Conservation (phyloP, 1,139 yeast genomes). For the Hanseniaspora gamundiae region DNA sequence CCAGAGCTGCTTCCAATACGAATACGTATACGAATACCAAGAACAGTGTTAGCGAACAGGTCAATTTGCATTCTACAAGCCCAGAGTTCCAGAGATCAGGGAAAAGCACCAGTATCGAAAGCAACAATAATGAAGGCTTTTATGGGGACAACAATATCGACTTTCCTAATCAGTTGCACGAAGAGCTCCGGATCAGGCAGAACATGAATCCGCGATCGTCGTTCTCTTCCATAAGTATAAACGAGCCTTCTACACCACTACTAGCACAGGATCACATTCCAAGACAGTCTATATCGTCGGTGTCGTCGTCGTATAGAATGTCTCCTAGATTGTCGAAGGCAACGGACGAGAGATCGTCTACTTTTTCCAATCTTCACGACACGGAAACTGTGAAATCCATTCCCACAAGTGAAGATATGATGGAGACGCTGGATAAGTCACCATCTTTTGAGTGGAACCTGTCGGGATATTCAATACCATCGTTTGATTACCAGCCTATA, state of each 20-base stretch:
- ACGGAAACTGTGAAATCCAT: slow-evolving; percentile 18
- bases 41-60: neutral
- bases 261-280: neutral
- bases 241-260: slow-evolving; percentile 12
- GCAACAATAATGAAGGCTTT: neutral
- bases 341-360: neutral
- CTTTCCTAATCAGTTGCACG: slow-evolving; percentile 18
- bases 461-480: no score
- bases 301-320: neutral
- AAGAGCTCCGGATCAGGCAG: slow-evolving; percentile 23
- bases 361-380: neutral
- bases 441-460: neutral
- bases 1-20: neutral
- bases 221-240: slow-evolving; percentile 19
- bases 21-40: neutral
- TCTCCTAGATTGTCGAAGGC: neutral
- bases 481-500: neutral
- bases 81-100: neutral
- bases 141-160: neutral
- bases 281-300: neutral
- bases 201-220: slow-evolving; percentile 25
- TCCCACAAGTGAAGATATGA: slow-evolving; percentile 15
- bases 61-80: neutral
- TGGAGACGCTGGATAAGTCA: slow-evolving; percentile 11
- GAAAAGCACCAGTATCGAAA: neutral